Base-by-base conservation (phyloP, 2,329 filamentous ascomycete species). In the Penicillium sp. region DNA sequence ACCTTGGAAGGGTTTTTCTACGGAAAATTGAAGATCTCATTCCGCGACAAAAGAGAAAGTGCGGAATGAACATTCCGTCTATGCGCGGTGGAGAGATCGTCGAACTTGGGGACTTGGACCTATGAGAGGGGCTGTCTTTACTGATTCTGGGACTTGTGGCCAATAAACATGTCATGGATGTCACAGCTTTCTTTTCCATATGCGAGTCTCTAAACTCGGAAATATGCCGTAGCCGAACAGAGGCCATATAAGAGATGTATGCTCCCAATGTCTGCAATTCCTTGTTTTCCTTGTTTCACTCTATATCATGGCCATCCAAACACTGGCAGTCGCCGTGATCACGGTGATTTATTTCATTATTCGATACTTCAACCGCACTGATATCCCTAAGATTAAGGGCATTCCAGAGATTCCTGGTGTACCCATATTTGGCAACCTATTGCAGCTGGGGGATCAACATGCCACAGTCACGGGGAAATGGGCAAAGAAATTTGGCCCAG, bases 401-500 rank as follows among this genome's bases (percentile, higher is more conserved):
- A 71, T 87, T 1, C 83, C 84, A 2, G 83, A 87, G 62, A 79
- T 86, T 40, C 84, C 85, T 0, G 85, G 84, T 0, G 68, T 86
- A 5, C 85, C 84, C 4, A 65, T 88, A 9, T 85, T 89, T 61
- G 86, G 86, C 5, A 88, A 85, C 58, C 74, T 88, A 4, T 65
- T 86, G 1, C 81, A 87, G 62, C 76, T 88, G 7, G 84, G 85
- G 3, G 76, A 79, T 2, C 75, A 82, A 51, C 81, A 87, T 74
- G 80, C 85, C 8, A 77, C 78, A 31, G 76, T 80, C 26, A 76
- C 83, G 1, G 78, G 77, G 16, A 76, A 78, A 67, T 85, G 85
- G 81, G 83, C 81, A 3, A 80, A 82, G 61, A 80, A 83, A 58
- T 87, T 84, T 51, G 85, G 85, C 0, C 81, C 82, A 1, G 85